Percentiles rank a stretch among this genome's conserved stretches.
These are phyloP conservation scores for Hypoxylon crocopeplum DNA, from an alignment of 495 filamentous ascomycete species.

Conservation along the genomic window DNA sequence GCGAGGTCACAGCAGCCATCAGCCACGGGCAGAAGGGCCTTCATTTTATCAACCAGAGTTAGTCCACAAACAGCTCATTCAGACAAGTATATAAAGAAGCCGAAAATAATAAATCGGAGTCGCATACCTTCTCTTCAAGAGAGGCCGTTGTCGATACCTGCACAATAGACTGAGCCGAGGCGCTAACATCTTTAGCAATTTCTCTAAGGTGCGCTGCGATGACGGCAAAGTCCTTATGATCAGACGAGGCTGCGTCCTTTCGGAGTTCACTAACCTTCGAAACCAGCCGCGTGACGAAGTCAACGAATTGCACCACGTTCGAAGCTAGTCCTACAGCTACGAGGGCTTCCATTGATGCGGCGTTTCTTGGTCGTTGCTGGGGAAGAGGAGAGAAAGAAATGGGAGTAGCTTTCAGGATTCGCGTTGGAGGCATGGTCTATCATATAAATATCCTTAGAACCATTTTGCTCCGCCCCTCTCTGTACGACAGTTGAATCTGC, in stretches of 20 bases:
- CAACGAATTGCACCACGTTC: constrained; percentile 25
- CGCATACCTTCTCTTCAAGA: background rate
- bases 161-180: background rate
- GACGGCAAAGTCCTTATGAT: background rate
- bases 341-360: background rate
- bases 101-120: background rate
- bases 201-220: background rate
- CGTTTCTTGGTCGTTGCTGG: background rate
- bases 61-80: no score
- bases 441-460: no score
- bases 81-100: no score
- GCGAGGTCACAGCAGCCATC: constrained; percentile 5
- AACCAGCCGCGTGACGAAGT: constrained; percentile 12
- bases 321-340: constrained; percentile 21
- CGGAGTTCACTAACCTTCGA: background rate
- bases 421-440: no score
- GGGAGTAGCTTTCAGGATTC: no score
- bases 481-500: no score
- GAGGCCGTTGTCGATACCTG: background rate
- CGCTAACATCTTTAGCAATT: background rate
- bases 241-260: background rate
- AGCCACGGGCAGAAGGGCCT: background rate
- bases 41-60: no score
- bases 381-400: background rate
- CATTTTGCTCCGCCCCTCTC: no score